Evolutionary conservation across 164 flowering plant species (phyloP).

Genomic region (Stephania cephalantha): DNA sequence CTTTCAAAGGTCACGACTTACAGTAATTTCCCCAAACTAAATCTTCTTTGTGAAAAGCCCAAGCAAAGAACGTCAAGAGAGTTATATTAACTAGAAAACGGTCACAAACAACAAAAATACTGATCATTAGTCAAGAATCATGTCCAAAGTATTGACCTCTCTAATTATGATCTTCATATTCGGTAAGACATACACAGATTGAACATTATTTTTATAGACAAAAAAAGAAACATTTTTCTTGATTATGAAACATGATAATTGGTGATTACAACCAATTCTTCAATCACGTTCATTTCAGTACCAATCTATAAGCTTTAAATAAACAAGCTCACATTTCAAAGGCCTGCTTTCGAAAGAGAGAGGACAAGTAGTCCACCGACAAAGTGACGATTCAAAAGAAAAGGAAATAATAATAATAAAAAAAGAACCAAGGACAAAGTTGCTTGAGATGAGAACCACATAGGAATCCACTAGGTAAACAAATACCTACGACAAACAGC

Average conservation of each 20-base stretch:
- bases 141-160: too few species aligned
- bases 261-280: not conserved
- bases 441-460: too few species aligned
- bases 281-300: not conserved
- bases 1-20: not conserved
- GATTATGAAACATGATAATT: not conserved
- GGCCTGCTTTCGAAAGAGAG: not conserved
- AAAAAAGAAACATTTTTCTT: not conserved
- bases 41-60: not conserved
- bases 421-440: too few species aligned
- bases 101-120: too few species aligned
- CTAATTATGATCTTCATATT: too few species aligned
- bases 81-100: not conserved
- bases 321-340: not conserved
- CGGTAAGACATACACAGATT: too few species aligned
- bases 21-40: not conserved
- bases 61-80: not conserved
- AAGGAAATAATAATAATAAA: not conserved
- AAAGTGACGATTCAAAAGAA: not conserved
- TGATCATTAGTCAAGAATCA: not conserved
- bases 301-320: not conserved
- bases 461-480: too few species aligned
- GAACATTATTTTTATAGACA: too few species aligned
- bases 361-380: not conserved
- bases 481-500: too few species aligned